These are phyloP conservation scores for Cyclanthera cordifolia DNA, from an alignment of 306 rosid species.

Conservation along the genomic window DNA sequence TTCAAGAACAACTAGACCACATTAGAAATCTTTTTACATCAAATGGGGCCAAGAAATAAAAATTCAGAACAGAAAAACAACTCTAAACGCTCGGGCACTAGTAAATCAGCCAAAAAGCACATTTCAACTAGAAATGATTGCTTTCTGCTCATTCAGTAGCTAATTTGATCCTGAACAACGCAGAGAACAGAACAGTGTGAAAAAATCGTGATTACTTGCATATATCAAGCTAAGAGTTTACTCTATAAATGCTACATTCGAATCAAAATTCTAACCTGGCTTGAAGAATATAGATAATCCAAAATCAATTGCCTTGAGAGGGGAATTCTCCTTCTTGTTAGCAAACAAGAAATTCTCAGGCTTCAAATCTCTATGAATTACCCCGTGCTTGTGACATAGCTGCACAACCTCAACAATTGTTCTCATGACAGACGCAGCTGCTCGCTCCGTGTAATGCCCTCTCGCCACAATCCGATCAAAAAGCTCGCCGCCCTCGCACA, in stretches of 20 bases:
- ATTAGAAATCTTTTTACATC: neutral
- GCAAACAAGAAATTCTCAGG: conserved; percentile 95
- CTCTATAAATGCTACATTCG: neutral
- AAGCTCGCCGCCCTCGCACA: conserved; percentile 89
- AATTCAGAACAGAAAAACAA: neutral
- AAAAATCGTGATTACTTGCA: neutral
- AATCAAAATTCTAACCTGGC: conserved; percentile 51
- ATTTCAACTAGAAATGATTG: neutral
- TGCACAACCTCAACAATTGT: conserved; percentile 94
- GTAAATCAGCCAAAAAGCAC: neutral
- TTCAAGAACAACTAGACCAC: neutral
- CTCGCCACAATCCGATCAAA: conserved; percentile 88
- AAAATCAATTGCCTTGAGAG: conserved; percentile 91
- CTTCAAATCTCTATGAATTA: conserved; percentile 86
- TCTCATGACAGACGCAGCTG: conserved; percentile 70
- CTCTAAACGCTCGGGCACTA: neutral
- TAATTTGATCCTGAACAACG: neutral
- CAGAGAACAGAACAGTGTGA: neutral
- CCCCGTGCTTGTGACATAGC: conserved; percentile 97
- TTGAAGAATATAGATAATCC: conserved; percentile 91
- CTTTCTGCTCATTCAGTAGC: neutral
- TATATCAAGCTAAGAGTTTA: neutral
- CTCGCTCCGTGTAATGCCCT: conserved; percentile 90
- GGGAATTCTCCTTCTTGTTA: conserved; percentile 96
- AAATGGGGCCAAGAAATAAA: neutral